Base-by-base conservation (phyloP, 139 green algal species). In the Limnomonas spitsbergensis region DNA sequence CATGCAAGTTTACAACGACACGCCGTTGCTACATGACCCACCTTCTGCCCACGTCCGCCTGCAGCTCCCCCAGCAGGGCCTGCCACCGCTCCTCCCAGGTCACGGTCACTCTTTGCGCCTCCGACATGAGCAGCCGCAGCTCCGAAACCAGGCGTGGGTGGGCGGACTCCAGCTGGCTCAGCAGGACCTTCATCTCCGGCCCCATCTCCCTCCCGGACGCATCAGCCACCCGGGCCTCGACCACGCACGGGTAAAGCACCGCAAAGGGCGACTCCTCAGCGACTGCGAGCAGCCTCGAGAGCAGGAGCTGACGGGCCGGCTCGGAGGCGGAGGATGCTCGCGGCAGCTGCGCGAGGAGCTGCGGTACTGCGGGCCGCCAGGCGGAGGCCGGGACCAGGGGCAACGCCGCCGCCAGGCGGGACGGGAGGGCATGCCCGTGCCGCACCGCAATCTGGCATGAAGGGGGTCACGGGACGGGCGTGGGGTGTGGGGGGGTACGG, bases 81-180 rank as follows among this genome's bases (percentile, higher is more conserved):
- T 88, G 83, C 90, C 90, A 94, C 14, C 88, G 78, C 87, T 96
- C 92, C 68, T 87, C 74, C 53, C 78, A 83, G n/a, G 84, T 78
- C 31, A 82, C 83, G 6, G 88, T 87, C 53, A 92, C 79, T 9
- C 78, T 68, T 69, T 82, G 78, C 36, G 84, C 73, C 34, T 85
- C 84, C 0, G 29, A 53, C 75, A 87, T 84, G 27, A 82, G 71
- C 70, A 67, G 53, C 39, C 70, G 38, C 38, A 86, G 67, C 7
- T 79, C 82, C 6, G 77, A 42, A 73, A 87, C 78, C 66, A 82
- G 75, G 29, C 69, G 76, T 32, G 86, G 84, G 26, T 78, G 68
- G 0, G 24, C 29, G 0, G 73, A n/a, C 1, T 83, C 77, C 75
- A 88, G 77, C 34, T 79, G 69, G 14, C 56, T 40, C 35, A 90